Conservation (phyloP, 257 asterid species). For the Capsicum chinense region DNA sequence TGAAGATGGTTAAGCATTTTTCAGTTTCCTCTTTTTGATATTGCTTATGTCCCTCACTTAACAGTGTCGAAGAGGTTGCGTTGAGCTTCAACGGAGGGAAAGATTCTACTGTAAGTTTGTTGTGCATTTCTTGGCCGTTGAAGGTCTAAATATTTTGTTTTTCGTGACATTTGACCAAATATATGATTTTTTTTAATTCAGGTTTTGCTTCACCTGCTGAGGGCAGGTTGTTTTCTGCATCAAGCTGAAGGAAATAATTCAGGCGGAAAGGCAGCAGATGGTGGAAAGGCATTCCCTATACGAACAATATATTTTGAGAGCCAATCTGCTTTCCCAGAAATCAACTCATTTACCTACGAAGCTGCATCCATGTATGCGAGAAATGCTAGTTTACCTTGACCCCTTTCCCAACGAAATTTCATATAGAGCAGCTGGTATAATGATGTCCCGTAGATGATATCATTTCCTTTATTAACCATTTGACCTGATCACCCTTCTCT, state of each 20-base stretch:
- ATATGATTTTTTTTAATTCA: slow-evolving; percentile 35
- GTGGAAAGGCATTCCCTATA: slow-evolving; percentile 49
- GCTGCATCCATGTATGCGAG: slow-evolving; percentile 62
- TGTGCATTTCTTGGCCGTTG: slow-evolving; percentile 16
- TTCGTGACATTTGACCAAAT: background rate
- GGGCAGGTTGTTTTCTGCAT: slow-evolving; percentile 85
- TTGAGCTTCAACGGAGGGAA: slow-evolving; percentile 97
- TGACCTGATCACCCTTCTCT: slow-evolving; percentile 30
- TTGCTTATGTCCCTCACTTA: slow-evolving; percentile 5
- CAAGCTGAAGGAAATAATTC: slow-evolving; percentile 43
- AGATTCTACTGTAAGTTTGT: slow-evolving; percentile 84
- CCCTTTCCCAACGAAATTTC: background rate
- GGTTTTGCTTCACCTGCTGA: slow-evolving; percentile 91
- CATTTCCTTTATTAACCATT: slow-evolving; percentile 30
- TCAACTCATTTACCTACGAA: slow-evolving; percentile 88
- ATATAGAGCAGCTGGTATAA: background rate
- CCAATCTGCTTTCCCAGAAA: slow-evolving; percentile 86
- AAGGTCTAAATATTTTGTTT: slow-evolving; percentile 17
- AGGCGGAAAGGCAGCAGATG: slow-evolving; percentile 39
- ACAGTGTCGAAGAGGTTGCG: slow-evolving; percentile 87
- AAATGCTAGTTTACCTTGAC: slow-evolving; percentile 11
- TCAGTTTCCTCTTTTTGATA: background rate
- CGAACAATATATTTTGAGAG: slow-evolving; percentile 88
- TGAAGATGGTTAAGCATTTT: background rate
- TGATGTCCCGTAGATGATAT: background rate